Evolutionary conservation across 371 early-diverging fungal species (phyloP).

Genomic region (Smittium mucronatum): DNA sequence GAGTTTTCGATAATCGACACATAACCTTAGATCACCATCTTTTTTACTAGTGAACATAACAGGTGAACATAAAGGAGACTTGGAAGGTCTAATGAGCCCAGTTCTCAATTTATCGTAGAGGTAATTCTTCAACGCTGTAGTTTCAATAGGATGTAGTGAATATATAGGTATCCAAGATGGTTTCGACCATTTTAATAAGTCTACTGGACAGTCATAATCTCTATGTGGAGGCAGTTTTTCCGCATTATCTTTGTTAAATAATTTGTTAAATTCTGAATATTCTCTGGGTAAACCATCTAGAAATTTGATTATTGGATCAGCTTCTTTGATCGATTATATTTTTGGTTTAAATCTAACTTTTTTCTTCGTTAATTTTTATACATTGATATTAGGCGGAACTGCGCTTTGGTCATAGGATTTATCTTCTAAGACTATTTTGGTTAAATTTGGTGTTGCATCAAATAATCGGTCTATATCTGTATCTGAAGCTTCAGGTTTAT

Average conservation of each 20-base stretch:
- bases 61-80: slow-evolving; percentile 36
- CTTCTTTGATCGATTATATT: background rate
- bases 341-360: background rate
- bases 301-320: background rate
- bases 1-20: slow-evolving; percentile 32
- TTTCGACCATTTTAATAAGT: background rate
- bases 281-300: slow-evolving; percentile 1
- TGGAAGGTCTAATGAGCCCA: slow-evolving; percentile 11
- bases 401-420: background rate
- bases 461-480: background rate
- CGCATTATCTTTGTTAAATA: slow-evolving; percentile 4
- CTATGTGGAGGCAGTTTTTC: slow-evolving; percentile 9
- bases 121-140: slow-evolving; percentile 9
- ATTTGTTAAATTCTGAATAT: background rate
- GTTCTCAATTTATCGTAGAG: slow-evolving; percentile 9
- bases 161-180: slow-evolving; percentile 12
- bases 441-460: slow-evolving; percentile 4
- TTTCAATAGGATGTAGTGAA: slow-evolving; percentile 9
- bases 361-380: background rate
- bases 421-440: background rate
- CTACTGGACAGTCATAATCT: slow-evolving; percentile 12
- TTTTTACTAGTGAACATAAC: slow-evolving; percentile 40
- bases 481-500: background rate
- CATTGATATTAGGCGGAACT: background rate
- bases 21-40: slow-evolving; percentile 32